phyloP scores from a whole-genome alignment of 352 stramenopile genomes.

The Phytopythium sindhum region DNA sequence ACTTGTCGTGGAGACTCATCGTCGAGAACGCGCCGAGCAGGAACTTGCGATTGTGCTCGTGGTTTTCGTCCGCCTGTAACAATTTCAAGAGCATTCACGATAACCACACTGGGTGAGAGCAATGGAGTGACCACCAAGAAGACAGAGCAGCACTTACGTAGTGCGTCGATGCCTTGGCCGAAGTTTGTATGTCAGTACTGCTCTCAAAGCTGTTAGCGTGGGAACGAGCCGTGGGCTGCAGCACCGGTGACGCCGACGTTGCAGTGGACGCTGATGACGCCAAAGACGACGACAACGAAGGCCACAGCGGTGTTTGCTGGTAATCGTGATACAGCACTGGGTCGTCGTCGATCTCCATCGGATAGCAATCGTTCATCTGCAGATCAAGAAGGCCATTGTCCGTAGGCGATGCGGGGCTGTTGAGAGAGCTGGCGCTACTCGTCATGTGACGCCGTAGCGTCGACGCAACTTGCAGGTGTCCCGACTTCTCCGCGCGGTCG shows the following conservation, averaged over 20 bases:
- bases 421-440: background rate
- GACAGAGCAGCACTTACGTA: conserved; percentile 37
- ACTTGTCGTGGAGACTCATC: conserved; percentile 89
- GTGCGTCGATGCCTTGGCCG: conserved; percentile 25
- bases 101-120: background rate
- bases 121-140: conserved; percentile 2
- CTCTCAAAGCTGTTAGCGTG: conserved; percentile 32
- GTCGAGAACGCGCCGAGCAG: conserved; percentile 82
- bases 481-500: conserved; percentile 78
- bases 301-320: background rate
- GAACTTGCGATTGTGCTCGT: conserved; percentile 83
- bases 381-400: conserved; percentile 12
- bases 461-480: conserved; percentile 41
- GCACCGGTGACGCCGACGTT: background rate
- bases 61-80: conserved; percentile 57
- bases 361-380: conserved; percentile 15
- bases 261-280: background rate
- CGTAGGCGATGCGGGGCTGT: conserved; percentile 5
- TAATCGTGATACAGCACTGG: conserved; percentile 24
- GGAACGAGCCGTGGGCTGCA: conserved; percentile 12
- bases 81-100: background rate
- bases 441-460: conserved; percentile 46
- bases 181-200: conserved; percentile 16
- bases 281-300: background rate
- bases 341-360: conserved; percentile 52